phyloP scores from a whole-genome alignment of 768 basidiomycete species.

The Boletus reticulatus region DNA sequence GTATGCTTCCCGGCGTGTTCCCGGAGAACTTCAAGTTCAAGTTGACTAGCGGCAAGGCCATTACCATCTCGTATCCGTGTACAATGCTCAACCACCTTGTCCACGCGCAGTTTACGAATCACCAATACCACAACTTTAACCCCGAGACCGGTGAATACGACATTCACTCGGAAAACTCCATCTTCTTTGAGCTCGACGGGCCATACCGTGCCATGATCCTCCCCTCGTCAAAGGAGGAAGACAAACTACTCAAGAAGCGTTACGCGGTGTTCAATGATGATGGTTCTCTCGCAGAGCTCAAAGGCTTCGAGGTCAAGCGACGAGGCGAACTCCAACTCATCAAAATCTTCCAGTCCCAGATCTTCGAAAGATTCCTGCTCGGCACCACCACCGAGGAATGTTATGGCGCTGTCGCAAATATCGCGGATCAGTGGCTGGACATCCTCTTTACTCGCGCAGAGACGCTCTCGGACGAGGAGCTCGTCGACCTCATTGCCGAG shows the following conservation, averaged over 20 bases:
- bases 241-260: constrained; percentile 96
- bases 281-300: constrained; percentile 94
- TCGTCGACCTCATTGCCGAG: constrained; percentile 97
- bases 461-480: constrained; percentile 84
- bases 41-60: constrained; percentile 79
- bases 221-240: constrained; percentile 98
- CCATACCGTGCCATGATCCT: constrained; percentile 99
- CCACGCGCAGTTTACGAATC: constrained; percentile 91
- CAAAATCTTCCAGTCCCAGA: constrained; percentile 98
- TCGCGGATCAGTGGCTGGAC: constrained; percentile 97
- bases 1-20: constrained; percentile 97
- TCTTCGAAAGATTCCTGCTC: constrained; percentile 96
- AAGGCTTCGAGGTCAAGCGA: constrained; percentile 98
- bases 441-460: constrained; percentile 86
- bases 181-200: constrained; percentile 98
- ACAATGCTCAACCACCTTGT: constrained; percentile 99
- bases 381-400: constrained; percentile 94
- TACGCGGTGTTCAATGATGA: constrained; percentile 99
- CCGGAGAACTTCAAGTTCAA: constrained; percentile 98
- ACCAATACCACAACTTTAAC: constrained; percentile 95
- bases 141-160: constrained; percentile 80
- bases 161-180: constrained; percentile 93
- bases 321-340: constrained; percentile 96
- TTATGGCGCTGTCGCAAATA: constrained; percentile 88
- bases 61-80: constrained; percentile 93